Evolutionary conservation across 2,329 filamentous ascomycete genomes (phyloP).

Genomic region (Myriosclerotinia duriaeana): DNA sequence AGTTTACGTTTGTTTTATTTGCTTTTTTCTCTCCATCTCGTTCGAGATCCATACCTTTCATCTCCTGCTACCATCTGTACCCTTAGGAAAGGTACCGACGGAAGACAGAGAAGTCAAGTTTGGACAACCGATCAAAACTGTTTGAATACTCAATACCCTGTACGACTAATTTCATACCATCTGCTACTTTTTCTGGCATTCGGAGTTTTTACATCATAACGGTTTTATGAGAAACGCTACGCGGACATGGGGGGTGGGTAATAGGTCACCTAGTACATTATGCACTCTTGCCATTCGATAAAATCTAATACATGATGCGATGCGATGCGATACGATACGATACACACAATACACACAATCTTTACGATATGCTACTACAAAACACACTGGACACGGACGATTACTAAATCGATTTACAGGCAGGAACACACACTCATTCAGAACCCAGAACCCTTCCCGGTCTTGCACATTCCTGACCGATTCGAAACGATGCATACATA

Average conservation of each 20-base stretch:
- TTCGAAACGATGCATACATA: no score
- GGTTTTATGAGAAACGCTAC: not conserved
- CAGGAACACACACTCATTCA: not conserved
- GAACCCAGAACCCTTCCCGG: not conserved
- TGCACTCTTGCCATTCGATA: not conserved
- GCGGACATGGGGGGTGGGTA: not conserved
- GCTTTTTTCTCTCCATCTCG: not conserved
- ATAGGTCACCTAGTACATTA: not conserved
- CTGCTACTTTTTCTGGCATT: not conserved
- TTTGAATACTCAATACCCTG: conserved; percentile 18
- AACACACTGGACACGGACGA: conserved; percentile 3
- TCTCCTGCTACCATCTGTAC: not conserved
- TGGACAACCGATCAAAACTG: not conserved
- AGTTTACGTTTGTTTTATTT: conserved; percentile 3
- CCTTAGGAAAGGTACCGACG: not conserved
- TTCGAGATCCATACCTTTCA: conserved; percentile 1
- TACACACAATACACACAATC: not conserved
- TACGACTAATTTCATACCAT: not conserved
- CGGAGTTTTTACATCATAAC: not conserved
- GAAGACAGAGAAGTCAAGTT: not conserved
- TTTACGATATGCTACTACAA: not conserved
- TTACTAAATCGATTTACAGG: not conserved
- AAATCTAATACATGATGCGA: not conserved
- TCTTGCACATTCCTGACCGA: not conserved
- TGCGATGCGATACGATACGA: not conserved